Conservation (phyloP, 345 rosid genomes). For the Euclidium syriacum region DNA sequence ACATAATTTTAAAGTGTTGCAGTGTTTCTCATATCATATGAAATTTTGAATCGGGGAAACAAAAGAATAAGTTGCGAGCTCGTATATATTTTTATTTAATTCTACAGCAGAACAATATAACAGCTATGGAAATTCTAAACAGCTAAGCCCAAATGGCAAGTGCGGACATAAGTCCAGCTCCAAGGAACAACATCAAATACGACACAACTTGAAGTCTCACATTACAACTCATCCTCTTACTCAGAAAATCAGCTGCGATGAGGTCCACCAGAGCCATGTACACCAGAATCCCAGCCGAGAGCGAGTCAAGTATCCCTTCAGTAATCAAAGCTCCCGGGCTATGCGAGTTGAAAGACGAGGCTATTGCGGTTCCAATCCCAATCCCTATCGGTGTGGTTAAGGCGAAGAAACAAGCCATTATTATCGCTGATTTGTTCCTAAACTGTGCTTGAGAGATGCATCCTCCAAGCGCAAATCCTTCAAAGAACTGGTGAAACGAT, state of each 20-base stretch:
- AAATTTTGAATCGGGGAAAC: neutral
- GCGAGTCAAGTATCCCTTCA: slow-evolving; percentile 75
- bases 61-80: neutral
- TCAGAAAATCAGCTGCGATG: slow-evolving; percentile 87
- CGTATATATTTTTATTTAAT: neutral
- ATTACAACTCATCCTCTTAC: slow-evolving; percentile 92
- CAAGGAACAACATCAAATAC: slow-evolving; percentile 75
- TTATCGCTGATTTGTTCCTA: slow-evolving; percentile 40
- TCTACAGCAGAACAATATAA: neutral
- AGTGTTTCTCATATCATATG: neutral
- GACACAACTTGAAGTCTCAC: slow-evolving; percentile 73
- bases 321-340: slow-evolving; percentile 51
- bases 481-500: slow-evolving; percentile 93
- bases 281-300: slow-evolving; percentile 83
- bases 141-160: slow-evolving; percentile 84
- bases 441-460: slow-evolving; percentile 91
- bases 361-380: slow-evolving; percentile 57
- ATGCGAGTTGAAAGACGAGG: slow-evolving; percentile 57
- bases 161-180: slow-evolving; percentile 81
- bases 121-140: neutral
- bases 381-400: slow-evolving; percentile 71
- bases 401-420: slow-evolving; percentile 84
- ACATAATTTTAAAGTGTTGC: neutral
- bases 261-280: slow-evolving; percentile 95
- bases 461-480: slow-evolving; percentile 94